Evolutionary conservation across 306 rosid genomes (phyloP).

Genomic region (Benincasa hispida): DNA sequence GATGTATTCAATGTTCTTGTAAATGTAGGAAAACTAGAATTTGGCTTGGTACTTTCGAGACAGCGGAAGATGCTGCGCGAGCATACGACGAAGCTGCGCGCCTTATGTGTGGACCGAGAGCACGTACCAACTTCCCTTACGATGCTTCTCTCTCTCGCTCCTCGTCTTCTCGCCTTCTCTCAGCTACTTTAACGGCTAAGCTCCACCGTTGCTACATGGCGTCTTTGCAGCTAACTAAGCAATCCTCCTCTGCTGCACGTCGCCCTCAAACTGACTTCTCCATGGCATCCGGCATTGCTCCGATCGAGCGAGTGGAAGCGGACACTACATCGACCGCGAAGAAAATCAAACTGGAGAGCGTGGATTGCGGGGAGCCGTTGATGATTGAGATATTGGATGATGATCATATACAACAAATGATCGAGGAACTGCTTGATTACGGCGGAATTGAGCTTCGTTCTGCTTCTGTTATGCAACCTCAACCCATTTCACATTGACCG

Average conservation of each 20-base stretch:
- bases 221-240: constrained; percentile 61
- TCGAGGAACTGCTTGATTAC: constrained; percentile 67
- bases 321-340: neutral
- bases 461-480: constrained; percentile 24
- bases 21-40: constrained; percentile 79
- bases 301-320: neutral
- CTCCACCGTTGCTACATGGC: constrained; percentile 83
- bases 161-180: constrained; percentile 76
- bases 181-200: constrained; percentile 75
- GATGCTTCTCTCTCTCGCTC: constrained; percentile 62
- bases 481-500: constrained; percentile 2
- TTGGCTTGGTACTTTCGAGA: constrained; percentile 93
- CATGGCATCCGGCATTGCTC: neutral
- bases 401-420: constrained; percentile 86
- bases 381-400: constrained; percentile 55
- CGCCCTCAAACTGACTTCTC: neutral
- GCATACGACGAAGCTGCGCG: constrained; percentile 96
- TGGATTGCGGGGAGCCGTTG: constrained; percentile 13
- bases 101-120: constrained; percentile 80
- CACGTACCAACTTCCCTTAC: constrained; percentile 80
- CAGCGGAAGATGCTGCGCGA: constrained; percentile 87
- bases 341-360: constrained; percentile 42
- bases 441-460: constrained; percentile 64
- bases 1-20: neutral
- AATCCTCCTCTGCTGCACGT: constrained; percentile 8